Evolutionary conservation across 208 protist genomes (phyloP), one percentile per base, ranked within the genome.

Genomic region (Acanthamoeba divionensis): DNA sequence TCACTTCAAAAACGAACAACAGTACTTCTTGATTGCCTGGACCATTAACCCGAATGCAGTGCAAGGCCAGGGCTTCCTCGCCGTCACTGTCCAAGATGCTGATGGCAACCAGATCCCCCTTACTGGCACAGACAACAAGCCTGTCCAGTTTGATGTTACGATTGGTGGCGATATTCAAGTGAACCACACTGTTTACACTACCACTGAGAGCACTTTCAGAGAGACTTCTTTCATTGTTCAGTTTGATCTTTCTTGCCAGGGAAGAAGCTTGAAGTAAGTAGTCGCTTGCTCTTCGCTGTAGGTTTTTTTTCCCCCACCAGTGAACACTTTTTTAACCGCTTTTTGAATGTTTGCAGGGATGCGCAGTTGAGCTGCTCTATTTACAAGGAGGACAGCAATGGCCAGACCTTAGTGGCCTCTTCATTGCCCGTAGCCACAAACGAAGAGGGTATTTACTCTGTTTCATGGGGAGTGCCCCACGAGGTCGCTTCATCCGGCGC

Each of bases 1-100:
- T n/a, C n/a, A n/a, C n/a, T n/a, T n/a, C n/a, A n/a, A n/a, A n/a
- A n/a, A n/a, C n/a, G n/a, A n/a, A n/a, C n/a, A n/a, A n/a, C 26
- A 60, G 52, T 33, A 71, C 12, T 90, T 90, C 31, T 60, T 48
- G 12, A 77, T 77, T 50, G 26, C 26, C 31, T 90, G 83, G 83
- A 38, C 63, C 6, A 77, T 90, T 24, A 77, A 90, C 63, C 83
- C 83, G 50, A 90, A 90, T 50, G 83, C 83, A 12, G 83, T 90
- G 6, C 83, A 62, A 33, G 83, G 83, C 31, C 48, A 26, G 4
- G 83, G 62, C 5, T 18, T 63, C 21, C 45, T 90, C 3, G 18
- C 55, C 13, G n/a, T 90, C 21, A 45, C 63, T 7, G 83, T 65
- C 8, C 24, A 71, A 29, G 63, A 90, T 31, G 83, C 63, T 21